Conservation (phyloP, 768 basidiomycete genomes). For the Neoboletus brunneissimus region DNA sequence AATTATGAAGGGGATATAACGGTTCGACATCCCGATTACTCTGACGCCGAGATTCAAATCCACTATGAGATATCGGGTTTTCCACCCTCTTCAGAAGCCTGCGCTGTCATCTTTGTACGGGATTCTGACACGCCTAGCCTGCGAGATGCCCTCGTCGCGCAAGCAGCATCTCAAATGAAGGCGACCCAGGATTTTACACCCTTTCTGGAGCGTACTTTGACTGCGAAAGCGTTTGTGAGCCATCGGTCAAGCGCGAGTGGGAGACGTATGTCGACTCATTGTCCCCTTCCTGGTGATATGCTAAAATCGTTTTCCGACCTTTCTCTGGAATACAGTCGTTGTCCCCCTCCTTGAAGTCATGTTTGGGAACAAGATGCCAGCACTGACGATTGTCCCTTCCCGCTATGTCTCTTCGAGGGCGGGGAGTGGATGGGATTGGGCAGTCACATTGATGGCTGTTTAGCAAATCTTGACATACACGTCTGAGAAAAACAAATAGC, state of each 20-base stretch:
- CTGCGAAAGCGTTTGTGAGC: slow-evolving; percentile 27
- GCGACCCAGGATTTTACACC: slow-evolving; percentile 14
- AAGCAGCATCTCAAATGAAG: slow-evolving; percentile 13
- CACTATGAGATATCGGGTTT: slow-evolving; percentile 52
- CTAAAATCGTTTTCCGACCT: neutral
- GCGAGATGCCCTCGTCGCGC: slow-evolving; percentile 11
- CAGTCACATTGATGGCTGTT: slow-evolving; percentile 28
- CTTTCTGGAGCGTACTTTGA: slow-evolving; percentile 22
- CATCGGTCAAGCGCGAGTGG: slow-evolving; percentile 1
- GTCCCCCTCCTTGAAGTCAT: slow-evolving; percentile 18
- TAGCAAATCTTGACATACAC: slow-evolving; percentile 2
- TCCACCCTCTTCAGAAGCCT: slow-evolving; percentile 38
- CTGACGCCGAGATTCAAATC: slow-evolving; percentile 17
- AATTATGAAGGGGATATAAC: slow-evolving; percentile 15
- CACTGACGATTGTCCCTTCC: slow-evolving; percentile 26
- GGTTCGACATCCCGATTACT: slow-evolving; percentile 2
- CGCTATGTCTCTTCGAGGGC: slow-evolving; percentile 20
- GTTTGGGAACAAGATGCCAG: slow-evolving; percentile 27
- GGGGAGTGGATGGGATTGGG: slow-evolving; percentile 28
- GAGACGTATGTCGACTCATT: slow-evolving; percentile 15
- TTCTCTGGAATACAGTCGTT: slow-evolving; percentile 10
- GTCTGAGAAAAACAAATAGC: neutral
- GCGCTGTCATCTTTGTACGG: slow-evolving; percentile 45
- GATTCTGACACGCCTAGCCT: slow-evolving; percentile 11
- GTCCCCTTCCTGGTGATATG: neutral